These are phyloP conservation scores for Podospora fimiseda DNA, from an alignment of 495 filamentous ascomycete species.

Conservation along the genomic window DNA sequence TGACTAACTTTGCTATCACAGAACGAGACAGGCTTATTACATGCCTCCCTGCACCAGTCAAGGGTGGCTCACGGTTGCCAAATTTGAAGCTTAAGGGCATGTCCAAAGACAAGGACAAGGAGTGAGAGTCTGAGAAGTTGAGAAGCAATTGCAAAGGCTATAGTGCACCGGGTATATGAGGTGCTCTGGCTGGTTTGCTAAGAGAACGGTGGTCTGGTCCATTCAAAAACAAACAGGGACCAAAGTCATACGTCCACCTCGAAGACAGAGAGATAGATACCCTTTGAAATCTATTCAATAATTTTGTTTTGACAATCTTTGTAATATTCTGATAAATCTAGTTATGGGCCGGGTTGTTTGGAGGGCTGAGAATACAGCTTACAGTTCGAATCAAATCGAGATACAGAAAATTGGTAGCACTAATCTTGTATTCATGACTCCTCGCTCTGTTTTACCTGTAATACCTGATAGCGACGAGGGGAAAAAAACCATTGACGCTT, in stretches of 20 bases:
- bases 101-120: constrained; percentile 25
- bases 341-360: no score
- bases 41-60: constrained; percentile 43
- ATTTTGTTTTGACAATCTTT: background rate
- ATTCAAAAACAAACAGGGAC: no score
- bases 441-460: no score
- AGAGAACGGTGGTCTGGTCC: background rate
- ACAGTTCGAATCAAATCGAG: background rate
- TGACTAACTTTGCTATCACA: constrained; percentile 23
- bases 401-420: no score
- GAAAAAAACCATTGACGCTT: no score
- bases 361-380: background rate
- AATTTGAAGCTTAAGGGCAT: background rate
- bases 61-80: constrained; percentile 27
- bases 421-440: no score
- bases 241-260: no score
- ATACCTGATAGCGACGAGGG: no score
- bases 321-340: background rate
- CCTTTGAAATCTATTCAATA: constrained; percentile 11
- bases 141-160: no score
- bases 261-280: constrained; percentile 18
- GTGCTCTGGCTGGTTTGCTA: background rate
- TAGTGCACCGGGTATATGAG: no score
- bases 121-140: no score
- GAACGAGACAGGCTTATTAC: constrained; percentile 40